Conservation (phyloP, 768 basidiomycete genomes). For the Rossbeevera mucosa region DNA sequence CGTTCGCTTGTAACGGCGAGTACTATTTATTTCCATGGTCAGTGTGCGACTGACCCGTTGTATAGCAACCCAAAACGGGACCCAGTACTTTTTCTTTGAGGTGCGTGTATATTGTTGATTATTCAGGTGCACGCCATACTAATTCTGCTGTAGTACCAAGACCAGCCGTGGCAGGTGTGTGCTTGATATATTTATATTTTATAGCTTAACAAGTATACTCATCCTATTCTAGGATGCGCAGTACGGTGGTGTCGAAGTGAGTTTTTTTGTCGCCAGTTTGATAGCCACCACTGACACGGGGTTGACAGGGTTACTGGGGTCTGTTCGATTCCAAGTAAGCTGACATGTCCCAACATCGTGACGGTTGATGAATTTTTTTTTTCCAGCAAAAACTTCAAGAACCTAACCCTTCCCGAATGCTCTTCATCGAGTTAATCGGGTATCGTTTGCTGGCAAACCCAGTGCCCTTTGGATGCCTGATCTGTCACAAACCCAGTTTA, state of each 20-base stretch:
- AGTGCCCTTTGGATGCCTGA: background rate
- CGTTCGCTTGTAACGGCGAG: slow-evolving; percentile 64
- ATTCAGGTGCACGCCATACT: background rate
- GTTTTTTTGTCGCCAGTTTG: background rate
- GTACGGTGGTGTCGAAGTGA: slow-evolving; percentile 78
- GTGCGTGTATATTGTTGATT: slow-evolving; percentile 27
- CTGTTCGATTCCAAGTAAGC: slow-evolving; percentile 56
- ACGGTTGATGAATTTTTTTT: slow-evolving; percentile 19
- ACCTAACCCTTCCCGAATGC: slow-evolving; percentile 64
- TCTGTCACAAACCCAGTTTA: slow-evolving; percentile 7
- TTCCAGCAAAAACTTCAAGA: slow-evolving; percentile 64
- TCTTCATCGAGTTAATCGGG: background rate
- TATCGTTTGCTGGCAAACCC: background rate
- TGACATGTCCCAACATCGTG: slow-evolving; percentile 8
- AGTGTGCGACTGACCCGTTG: slow-evolving; percentile 5
- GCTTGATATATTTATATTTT: background rate
- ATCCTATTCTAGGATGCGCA: slow-evolving; percentile 38
- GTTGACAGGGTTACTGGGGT: slow-evolving; percentile 54
- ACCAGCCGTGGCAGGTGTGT: slow-evolving; percentile 78
- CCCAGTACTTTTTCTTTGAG: slow-evolving; percentile 87
- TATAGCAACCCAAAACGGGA: slow-evolving; percentile 69
- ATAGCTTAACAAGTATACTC: slow-evolving; percentile 3
- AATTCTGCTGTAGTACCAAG: slow-evolving; percentile 47
- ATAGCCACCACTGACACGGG: slow-evolving; percentile 5
- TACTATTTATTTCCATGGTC: background rate